These are phyloP conservation scores for Taphrina wiesneri DNA, from an alignment of 1,139 yeast genomes.

Conservation along the genomic window DNA sequence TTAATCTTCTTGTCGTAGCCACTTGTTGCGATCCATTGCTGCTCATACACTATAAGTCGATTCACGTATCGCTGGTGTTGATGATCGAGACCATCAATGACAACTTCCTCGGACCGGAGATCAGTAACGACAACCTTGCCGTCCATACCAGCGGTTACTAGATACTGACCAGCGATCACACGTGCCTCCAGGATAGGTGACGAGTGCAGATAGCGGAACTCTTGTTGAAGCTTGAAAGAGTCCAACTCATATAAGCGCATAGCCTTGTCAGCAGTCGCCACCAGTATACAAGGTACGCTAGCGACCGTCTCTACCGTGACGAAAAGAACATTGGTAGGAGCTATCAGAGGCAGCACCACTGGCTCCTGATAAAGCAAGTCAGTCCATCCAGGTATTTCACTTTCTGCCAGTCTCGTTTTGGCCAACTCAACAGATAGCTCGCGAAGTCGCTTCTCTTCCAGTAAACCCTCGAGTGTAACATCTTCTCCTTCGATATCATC, in stretches of 20 bases:
- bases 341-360: not conserved
- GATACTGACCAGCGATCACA: constrained; percentile 36
- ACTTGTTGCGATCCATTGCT: constrained; percentile 53
- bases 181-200: constrained; percentile 39
- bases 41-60: constrained; percentile 46
- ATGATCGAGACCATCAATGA: constrained; percentile 42
- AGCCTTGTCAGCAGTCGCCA: constrained; percentile 41
- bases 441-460: constrained; percentile 28
- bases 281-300: constrained; percentile 37
- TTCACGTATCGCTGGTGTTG: constrained; percentile 51
- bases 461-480: constrained; percentile 13
- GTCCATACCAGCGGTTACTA: constrained; percentile 47
- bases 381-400: constrained; percentile 19
- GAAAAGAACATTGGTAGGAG: constrained; percentile 20
- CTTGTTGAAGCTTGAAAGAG: constrained; percentile 38
- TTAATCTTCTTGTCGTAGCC: constrained; percentile 61
- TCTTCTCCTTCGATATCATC: constrained; percentile 12
- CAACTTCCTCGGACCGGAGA: constrained; percentile 37
- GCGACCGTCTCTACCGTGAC: not conserved
- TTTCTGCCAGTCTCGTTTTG: constrained; percentile 21
- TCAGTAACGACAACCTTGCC: constrained; percentile 41
- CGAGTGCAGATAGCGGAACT: constrained; percentile 40
- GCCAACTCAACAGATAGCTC: constrained; percentile 13
- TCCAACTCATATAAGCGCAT: constrained; percentile 39
- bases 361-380: not conserved